Conservation (phyloP, 306 rosid genomes). For the Dalbergia oliveri region DNA sequence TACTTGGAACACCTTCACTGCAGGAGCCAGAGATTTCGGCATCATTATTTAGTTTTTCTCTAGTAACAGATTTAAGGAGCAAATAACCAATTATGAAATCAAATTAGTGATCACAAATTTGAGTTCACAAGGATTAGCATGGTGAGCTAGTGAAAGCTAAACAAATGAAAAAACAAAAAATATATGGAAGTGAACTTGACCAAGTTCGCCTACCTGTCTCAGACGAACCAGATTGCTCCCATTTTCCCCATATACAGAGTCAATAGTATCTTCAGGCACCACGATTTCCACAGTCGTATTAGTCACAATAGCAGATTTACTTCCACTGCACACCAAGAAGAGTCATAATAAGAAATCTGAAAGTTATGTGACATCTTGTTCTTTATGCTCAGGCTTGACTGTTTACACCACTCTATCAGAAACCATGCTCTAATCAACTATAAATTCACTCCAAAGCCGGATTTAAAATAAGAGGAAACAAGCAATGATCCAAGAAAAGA, state of each 20-base stretch:
- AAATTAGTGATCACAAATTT: background rate
- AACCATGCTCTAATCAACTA: slow-evolving; percentile 18
- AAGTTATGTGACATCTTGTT: slow-evolving; percentile 18
- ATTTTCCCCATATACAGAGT: slow-evolving; percentile 87
- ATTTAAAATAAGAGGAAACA: slow-evolving; percentile 37
- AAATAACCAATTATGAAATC: slow-evolving; percentile 25
- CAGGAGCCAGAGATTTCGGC: background rate
- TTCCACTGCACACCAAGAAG: slow-evolving; percentile 68
- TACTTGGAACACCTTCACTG: background rate
- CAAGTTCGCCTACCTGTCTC: slow-evolving; percentile 73
- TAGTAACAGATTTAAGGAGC: background rate
- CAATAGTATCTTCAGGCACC: slow-evolving; percentile 88
- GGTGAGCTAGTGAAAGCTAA: slow-evolving; percentile 30
- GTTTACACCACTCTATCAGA: slow-evolving; percentile 33
- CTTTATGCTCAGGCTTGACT: slow-evolving; percentile 4
- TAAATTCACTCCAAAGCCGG: slow-evolving; percentile 11
- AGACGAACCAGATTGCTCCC: slow-evolving; percentile 88
- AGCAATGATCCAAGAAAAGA: slow-evolving; percentile 7
- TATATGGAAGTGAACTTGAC: background rate
- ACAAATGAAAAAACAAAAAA: background rate
- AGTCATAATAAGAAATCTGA: slow-evolving; percentile 19
- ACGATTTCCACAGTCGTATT: slow-evolving; percentile 90
- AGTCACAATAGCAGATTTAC: slow-evolving; percentile 90
- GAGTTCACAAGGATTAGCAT: slow-evolving; percentile 10
- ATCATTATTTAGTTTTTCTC: background rate